Evolutionary conservation across 2,329 filamentous ascomycete species (phyloP), one percentile per base, ranked within the genome.

Genomic region (Hypoxylon sp.): DNA sequence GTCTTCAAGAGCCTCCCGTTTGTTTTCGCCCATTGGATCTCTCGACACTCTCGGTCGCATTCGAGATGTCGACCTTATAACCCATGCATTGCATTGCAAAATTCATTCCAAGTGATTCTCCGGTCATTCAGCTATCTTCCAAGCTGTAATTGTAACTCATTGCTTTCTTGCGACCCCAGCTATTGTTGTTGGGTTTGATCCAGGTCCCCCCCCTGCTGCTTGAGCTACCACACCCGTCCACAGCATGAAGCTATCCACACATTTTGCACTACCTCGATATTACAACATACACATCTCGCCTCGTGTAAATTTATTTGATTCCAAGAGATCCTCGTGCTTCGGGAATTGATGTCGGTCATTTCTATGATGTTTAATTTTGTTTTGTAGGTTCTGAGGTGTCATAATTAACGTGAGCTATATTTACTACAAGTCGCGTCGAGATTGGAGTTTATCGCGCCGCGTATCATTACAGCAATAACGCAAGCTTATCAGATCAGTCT

Each of bases 241-340:
- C 70, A 25, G 63, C 68, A 72, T 74, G 76, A 78, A 77, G 77
- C 75, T 74, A 77, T 78, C 75, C 70, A 63, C 76, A 75, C 61
- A 65, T 68, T 70, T 51, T 65, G 60, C 71, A 72, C 64, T 63
- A 73, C 71, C 54, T 65, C 54, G 61, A 62, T 58, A 51, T 42
- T 31, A 35, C 51, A 67, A 49, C 66, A 46, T 31, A 22, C 40
- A 48, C 54, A 48, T 27, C 30, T 42, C 17, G 54, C 51, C 2
- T 59, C 56, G 48, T 51, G 14, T 63, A 27, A 13, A 49, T 53
- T 46, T 13, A 42, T 50, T 11, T 61, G 25, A 31, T 33, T 25
- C 14, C 17, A 50, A 35, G 40, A 33, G 49, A 13, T 17, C 20
- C 44, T 10, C 20, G 13, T 11, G n/a, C 17, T 51, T 53, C 46